Percentiles rank a stretch among this genome's conserved stretches.
These are phyloP conservation scores for Nannizzia gypsea DNA, from an alignment of 2,329 filamentous ascomycete species.

Conservation along the genomic window DNA sequence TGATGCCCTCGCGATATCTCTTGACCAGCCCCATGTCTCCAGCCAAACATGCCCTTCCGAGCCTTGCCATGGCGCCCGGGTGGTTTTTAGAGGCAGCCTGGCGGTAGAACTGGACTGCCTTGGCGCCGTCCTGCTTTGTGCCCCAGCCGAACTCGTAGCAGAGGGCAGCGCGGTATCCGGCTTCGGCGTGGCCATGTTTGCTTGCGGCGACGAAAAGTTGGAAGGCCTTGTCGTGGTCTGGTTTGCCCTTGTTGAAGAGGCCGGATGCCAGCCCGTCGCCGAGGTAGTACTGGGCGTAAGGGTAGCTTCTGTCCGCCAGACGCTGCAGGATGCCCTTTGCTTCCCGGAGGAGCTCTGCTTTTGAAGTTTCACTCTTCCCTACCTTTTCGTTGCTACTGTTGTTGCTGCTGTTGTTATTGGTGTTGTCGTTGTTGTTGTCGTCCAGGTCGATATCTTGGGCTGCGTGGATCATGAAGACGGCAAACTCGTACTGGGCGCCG, in stretches of 20 bases:
- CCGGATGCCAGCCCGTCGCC: constrained; percentile 90
- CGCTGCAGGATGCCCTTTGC: constrained; percentile 80
- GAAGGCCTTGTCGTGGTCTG: constrained; percentile 84
- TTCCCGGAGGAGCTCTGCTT: constrained; percentile 63
- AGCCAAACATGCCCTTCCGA: constrained; percentile 79
- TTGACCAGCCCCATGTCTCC: constrained; percentile 77
- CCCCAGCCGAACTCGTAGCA: constrained; percentile 99
- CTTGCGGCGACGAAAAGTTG: constrained; percentile 84
- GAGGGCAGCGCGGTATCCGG: constrained; percentile 80
- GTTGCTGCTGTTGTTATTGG: background rate
- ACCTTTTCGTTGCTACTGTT: constrained; percentile 1
- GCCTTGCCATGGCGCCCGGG: constrained; percentile 83
- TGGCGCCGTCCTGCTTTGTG: constrained; percentile 74
- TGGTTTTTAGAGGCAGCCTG: constrained; percentile 86
- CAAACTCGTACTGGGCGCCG: constrained; percentile 90
- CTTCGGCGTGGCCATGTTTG: constrained; percentile 95
- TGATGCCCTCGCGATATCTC: constrained; percentile 79
- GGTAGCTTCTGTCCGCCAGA: constrained; percentile 76
- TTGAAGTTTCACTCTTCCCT: constrained; percentile 36
- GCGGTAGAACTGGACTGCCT: constrained; percentile 87
- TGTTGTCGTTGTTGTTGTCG: background rate
- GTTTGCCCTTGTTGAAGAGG: constrained; percentile 86
- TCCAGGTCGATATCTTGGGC: constrained; percentile 39
- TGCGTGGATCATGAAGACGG: constrained; percentile 81
- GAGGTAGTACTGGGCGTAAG: constrained; percentile 95